Percentiles rank a stretch among this genome's conserved stretches.
These are phyloP conservation scores for Sarocladiaceae sp. DNA, from an alignment of 2,329 filamentous ascomycete species.

Conservation along the genomic window DNA sequence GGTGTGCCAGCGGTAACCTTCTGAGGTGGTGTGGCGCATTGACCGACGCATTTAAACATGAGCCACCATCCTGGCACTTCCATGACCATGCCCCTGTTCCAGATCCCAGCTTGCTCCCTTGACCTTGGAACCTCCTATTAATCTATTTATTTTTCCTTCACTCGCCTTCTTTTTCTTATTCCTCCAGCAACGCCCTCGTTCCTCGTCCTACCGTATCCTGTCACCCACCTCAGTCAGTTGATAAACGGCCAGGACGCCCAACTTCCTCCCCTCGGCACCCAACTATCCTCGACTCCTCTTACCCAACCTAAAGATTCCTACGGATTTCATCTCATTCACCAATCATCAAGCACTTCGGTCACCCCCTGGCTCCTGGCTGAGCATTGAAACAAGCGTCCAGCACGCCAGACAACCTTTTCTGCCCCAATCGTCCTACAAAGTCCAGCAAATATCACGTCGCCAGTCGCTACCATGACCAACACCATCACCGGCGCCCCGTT, in stretches of 20 bases:
- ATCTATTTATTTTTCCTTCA: neutral
- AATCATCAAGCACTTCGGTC: too few relatives aligned
- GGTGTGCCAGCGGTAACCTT: too few relatives aligned
- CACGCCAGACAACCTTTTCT: too few relatives aligned
- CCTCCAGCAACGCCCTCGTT: neutral
- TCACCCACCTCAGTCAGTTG: too few relatives aligned
- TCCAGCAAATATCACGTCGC: neutral
- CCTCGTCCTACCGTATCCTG: too few relatives aligned
- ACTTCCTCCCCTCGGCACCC: neutral
- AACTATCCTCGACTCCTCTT: neutral
- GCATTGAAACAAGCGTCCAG: too few relatives aligned
- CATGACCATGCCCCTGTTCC: constrained; percentile 2
- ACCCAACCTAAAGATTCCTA: neutral
- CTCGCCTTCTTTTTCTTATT: neutral
- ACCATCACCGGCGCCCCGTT: constrained; percentile 1
- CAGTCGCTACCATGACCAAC: constrained; percentile 1
- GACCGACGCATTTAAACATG: constrained; percentile 5
- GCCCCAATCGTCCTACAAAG: neutral
- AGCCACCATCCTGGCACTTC: constrained; percentile 2
- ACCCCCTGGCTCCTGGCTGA: constrained; percentile 3
- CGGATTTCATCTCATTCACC: neutral
- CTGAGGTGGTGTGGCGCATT: too few relatives aligned
- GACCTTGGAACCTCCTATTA: neutral
- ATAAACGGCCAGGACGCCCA: neutral
- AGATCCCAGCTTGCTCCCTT: constrained; percentile 5